phyloP scores from a whole-genome alignment of 306 rosid genomes.

The Prunus salicina region DNA sequence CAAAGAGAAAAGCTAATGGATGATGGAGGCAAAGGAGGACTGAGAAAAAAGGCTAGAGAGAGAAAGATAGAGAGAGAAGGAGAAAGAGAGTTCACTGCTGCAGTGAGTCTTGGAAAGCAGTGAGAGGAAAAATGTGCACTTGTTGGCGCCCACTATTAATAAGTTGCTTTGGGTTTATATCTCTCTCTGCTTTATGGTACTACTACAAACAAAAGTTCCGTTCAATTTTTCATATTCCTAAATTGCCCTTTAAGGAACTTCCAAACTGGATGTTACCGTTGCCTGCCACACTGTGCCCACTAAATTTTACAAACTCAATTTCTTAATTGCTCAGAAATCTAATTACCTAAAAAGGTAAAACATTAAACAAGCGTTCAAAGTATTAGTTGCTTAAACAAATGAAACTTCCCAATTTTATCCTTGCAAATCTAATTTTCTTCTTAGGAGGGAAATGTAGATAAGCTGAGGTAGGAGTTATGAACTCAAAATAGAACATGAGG shows the following conservation, averaged over 20 bases:
- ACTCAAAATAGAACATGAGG: background rate
- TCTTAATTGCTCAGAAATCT: slow-evolving; percentile 6
- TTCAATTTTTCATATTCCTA: slow-evolving; percentile 53
- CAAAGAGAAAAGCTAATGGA: slow-evolving; percentile 17
- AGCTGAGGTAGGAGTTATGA: background rate
- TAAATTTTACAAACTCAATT: slow-evolving; percentile 29
- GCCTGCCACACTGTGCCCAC: slow-evolving; percentile 43
- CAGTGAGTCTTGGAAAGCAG: slow-evolving; percentile 29
- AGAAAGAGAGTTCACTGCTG: slow-evolving; percentile 21
- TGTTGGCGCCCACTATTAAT: slow-evolving; percentile 44
- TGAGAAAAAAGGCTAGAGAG: slow-evolving; percentile 25
- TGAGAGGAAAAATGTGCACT: slow-evolving; percentile 27
- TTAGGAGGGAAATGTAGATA: background rate
- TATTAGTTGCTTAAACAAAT: background rate
- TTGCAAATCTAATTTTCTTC: slow-evolving; percentile 1
- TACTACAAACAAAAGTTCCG: slow-evolving; percentile 49
- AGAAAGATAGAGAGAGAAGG: slow-evolving; percentile 24
- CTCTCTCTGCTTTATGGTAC: slow-evolving; percentile 3
- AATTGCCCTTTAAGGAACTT: slow-evolving; percentile 68
- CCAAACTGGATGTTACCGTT: slow-evolving; percentile 91
- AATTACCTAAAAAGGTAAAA: background rate
- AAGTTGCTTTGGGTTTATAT: slow-evolving; percentile 8
- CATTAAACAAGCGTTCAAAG: background rate
- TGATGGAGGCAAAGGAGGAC: background rate
- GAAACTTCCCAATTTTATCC: background rate